Evolutionary conservation across 2,329 filamentous ascomycete genomes (phyloP), one percentile per base, ranked within the genome.

Genomic region (Botrytis paeoniae): DNA sequence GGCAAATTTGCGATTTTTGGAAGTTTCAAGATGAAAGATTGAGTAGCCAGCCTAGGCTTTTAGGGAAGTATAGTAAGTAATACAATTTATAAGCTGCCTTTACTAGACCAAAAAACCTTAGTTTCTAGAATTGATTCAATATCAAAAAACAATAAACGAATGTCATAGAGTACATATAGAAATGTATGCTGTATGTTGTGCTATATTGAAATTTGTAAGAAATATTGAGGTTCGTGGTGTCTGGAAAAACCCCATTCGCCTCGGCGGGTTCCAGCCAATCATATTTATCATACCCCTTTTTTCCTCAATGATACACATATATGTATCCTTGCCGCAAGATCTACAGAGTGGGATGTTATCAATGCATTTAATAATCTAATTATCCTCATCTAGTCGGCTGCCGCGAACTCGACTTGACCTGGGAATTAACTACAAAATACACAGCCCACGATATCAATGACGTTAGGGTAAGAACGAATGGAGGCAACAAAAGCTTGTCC

Each of bases 361-460:
- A 66, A 51, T 39, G 32, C 48, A 51, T 51, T 35, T 51, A 29
- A 29, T 48, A 12, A 32, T 61, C 20, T 51, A 29, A 51, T 29
- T 18, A 22, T 70, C 10, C 35, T 45, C 57, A 70, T 70, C 69
- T 61, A 45, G 10, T 71, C 35, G 37, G 35, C 8, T n/a, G 59
- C 20, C n/a, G 43, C 25, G 60, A 29, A 66, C 45, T 54, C n/a
- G 60, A 51, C n/a, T 64, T 71, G 20, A 18, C 12, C 59, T 71
- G 69, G 12, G 39, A 41, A 35, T 51, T 54, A 43, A 74, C 43
- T 37, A 71, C 64, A 25, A 73, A 59, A 73, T 78, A 78, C 54
- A 66, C 61, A 57, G 73, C 48, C 78, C 78, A 79, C 37, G 74
- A 77, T 59, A 75, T 39, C 3, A 75, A 61, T 22, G 74, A 76